A percentile compares a stretch with the other conserved stretches of the same genome.
Evolutionary conservation across 2,329 filamentous ascomycete genomes (phyloP).

Genomic region (Cladobotryum protrusum): DNA sequence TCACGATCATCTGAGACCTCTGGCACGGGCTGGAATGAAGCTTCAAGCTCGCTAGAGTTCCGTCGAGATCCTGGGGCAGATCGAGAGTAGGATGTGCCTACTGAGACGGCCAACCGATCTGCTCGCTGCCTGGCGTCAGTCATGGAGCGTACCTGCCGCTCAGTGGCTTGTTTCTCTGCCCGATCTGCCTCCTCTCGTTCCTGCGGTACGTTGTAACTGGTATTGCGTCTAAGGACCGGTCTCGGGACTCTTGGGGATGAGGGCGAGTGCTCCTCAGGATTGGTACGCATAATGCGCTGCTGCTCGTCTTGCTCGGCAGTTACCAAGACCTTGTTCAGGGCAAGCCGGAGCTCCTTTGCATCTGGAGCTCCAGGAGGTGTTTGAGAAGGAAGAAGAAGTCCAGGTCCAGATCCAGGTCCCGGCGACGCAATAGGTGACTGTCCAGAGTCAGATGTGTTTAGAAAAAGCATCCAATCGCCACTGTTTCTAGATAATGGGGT

Average conservation of each 20-base stretch:
- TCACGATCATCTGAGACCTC: constrained; percentile 24
- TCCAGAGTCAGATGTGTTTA: neutral
- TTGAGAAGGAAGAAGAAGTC: constrained; percentile 8
- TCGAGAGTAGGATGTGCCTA: constrained; percentile 25
- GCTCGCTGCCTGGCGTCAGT: constrained; percentile 35
- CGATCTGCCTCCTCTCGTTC: constrained; percentile 35
- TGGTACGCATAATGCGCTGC: constrained; percentile 1
- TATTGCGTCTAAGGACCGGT: constrained; percentile 37
- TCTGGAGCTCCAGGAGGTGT: constrained; percentile 30
- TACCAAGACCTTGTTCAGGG: constrained; percentile 31
- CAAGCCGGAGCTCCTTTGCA: constrained; percentile 32
- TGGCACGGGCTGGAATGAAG: constrained; percentile 28
- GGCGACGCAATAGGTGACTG: constrained; percentile 23
- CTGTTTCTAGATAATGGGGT: constrained; percentile 2
- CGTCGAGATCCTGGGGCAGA: constrained; percentile 32
- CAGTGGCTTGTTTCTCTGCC: constrained; percentile 31
- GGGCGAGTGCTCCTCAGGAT: constrained; percentile 1
- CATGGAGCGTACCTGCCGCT: constrained; percentile 34
- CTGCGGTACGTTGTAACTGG: constrained; percentile 36
- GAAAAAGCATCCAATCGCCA: constrained; percentile 4
- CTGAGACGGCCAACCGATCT: constrained; percentile 32
- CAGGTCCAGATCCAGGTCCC: no score
- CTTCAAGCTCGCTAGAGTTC: constrained; percentile 27
- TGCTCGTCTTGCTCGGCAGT: constrained; percentile 24
- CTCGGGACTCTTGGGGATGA: constrained; percentile 21